A percentile compares a stretch with the other conserved stretches of the same genome.
Conservation (phyloP, 2,329 filamentous ascomycete genomes). For the Aspergillus flavus region DNA sequence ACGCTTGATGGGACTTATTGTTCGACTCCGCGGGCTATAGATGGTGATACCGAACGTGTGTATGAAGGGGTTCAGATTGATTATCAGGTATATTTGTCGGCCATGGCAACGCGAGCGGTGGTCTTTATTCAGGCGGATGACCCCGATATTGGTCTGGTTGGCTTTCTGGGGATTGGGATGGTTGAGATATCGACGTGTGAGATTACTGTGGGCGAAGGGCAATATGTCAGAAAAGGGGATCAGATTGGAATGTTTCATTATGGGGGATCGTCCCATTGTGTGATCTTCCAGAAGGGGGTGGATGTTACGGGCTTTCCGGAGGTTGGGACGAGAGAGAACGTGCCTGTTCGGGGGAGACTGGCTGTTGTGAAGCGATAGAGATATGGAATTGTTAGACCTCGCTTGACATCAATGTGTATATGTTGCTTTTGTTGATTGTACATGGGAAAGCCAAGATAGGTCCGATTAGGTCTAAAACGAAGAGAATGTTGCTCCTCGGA, state of each 20-base stretch:
- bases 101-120: constrained; percentile 65
- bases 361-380: background rate
- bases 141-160: constrained; percentile 63
- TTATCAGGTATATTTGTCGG: constrained; percentile 60
- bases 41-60: fast-evolving
- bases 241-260: constrained; percentile 76
- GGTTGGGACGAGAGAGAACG: background rate
- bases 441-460: too few species aligned
- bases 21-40: constrained; percentile 31
- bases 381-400: too few species aligned
- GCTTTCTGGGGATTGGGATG: constrained; percentile 67
- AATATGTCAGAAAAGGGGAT: constrained; percentile 67
- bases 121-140: constrained; percentile 71
- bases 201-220: constrained; percentile 64
- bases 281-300: background rate
- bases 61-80: background rate
- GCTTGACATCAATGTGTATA: too few species aligned
- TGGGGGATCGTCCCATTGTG: constrained; percentile 57
- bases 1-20: constrained; percentile 66
- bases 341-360: background rate
- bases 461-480: too few species aligned
- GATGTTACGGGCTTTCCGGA: background rate
- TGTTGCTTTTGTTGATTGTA: too few species aligned
- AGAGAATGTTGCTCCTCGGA: too few species aligned
- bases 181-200: constrained; percentile 72